Evolutionary conservation across 2,329 filamentous ascomycete species (phyloP).

Genomic region (Diaporthe destruens): DNA sequence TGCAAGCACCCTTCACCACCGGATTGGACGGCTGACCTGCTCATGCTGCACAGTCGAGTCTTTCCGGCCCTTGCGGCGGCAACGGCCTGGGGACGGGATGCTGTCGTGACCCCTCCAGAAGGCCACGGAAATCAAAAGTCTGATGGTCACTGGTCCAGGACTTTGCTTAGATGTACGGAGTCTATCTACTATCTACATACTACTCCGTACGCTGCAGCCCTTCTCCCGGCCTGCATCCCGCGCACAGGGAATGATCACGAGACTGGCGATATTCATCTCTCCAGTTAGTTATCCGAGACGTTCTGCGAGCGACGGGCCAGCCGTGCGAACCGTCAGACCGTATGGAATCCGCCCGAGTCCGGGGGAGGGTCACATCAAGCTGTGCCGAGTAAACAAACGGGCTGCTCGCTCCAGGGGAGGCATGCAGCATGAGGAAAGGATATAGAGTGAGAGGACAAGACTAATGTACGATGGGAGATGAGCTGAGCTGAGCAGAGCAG

Average conservation of each 20-base stretch:
- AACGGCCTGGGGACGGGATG: conserved; percentile 6
- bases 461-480: conserved; percentile 32
- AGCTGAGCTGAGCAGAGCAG: conserved; percentile 24
- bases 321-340: conserved; percentile 2
- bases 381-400: conserved; percentile 20
- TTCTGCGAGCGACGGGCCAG: neutral
- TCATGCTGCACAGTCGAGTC: conserved; percentile 25
- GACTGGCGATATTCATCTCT: neutral
- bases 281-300: conserved; percentile 20
- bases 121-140: neutral
- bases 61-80: conserved; percentile 32
- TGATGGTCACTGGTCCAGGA: conserved; percentile 8
- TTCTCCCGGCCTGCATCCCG: neutral
- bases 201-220: neutral
- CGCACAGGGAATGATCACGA: conserved; percentile 1
- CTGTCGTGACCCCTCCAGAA: conserved; percentile 29
- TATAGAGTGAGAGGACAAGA: neutral
- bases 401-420: neutral
- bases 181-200: neutral
- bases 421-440: neutral
- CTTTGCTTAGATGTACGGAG: neutral
- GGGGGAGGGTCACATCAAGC: conserved; percentile 14
- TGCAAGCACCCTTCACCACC: conserved; percentile 12
- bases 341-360: conserved; percentile 7
- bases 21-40: conserved; percentile 38